A percentile compares a stretch with the other conserved stretches of the same genome.
phyloP scores from a whole-genome alignment of 1,139 yeast genomes.

The Geotrichum candidum region DNA sequence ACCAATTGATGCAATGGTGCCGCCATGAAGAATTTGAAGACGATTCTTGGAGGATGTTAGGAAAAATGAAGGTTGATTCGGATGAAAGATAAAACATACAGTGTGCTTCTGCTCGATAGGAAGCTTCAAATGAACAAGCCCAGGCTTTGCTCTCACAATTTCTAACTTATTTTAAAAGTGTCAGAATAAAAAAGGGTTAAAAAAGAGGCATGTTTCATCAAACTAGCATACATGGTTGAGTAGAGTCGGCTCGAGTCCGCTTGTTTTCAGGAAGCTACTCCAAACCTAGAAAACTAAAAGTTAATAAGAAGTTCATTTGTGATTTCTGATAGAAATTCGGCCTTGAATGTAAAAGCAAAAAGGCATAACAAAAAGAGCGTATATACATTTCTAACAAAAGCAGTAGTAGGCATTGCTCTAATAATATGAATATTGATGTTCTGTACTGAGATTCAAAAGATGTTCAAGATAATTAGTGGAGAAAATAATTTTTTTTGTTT shows the following conservation, averaged over 20 bases:
- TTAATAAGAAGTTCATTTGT: not conserved
- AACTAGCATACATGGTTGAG: conserved; percentile 27
- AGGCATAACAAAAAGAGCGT: not conserved
- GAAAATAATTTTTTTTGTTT: no score
- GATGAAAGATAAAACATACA: conserved; percentile 22
- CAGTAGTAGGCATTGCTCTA: conserved; percentile 10
- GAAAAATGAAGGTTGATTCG: not conserved
- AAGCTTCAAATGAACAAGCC: conserved; percentile 34
- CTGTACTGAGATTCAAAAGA: not conserved
- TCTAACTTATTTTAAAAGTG: conserved; percentile 23
- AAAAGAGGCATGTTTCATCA: not conserved
- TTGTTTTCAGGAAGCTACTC: conserved; percentile 32
- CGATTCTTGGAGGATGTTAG: conserved; percentile 32
- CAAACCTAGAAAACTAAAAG: conserved; percentile 28
- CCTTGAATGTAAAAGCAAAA: not conserved
- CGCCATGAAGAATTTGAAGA: conserved; percentile 39
- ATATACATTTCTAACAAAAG: conserved; percentile 14
- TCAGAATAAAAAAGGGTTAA: not conserved
- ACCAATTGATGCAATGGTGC: conserved; percentile 36
- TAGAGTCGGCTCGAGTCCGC: conserved; percentile 37
- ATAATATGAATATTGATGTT: not conserved
- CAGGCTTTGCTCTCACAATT: conserved; percentile 32
- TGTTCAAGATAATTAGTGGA: not conserved
- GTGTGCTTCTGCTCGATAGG: conserved; percentile 36
- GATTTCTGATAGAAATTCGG: not conserved